phyloP scores from a whole-genome alignment of 768 basidiomycete species.

The Pisolithus microcarpus region DNA sequence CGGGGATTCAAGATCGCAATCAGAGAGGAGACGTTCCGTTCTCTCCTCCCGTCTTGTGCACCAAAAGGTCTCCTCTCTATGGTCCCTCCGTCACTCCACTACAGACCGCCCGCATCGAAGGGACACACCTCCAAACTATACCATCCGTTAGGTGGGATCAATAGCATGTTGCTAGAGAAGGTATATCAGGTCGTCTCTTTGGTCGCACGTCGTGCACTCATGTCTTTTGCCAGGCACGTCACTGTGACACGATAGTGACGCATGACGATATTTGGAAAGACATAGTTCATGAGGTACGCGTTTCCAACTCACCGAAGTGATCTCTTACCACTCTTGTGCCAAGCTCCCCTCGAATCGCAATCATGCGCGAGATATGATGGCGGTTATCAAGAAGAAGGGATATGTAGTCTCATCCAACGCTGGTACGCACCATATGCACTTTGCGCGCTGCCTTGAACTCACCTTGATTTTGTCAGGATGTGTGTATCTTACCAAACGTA shows the following conservation, averaged over 20 bases:
- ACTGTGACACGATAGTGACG: neutral
- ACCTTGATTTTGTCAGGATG: no score
- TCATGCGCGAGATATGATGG: no score
- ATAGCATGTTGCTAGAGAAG: neutral
- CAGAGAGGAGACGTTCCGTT: neutral
- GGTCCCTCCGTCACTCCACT: neutral
- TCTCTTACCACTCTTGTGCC: no score
- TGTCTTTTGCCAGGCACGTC: neutral
- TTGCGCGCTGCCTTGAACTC: no score
- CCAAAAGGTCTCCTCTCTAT: neutral
- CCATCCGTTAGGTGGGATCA: neutral
- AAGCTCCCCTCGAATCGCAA: no score
- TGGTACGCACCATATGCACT: no score
- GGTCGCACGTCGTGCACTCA: neutral
- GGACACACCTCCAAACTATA: neutral
- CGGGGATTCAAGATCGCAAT: conserved; percentile 13
- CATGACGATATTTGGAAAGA: neutral
- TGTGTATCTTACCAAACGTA: no score
- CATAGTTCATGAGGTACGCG: neutral
- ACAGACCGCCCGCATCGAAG: neutral
- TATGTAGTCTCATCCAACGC: no score
- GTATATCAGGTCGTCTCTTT: neutral
- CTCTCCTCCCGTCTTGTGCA: neutral
- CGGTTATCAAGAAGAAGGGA: no score
- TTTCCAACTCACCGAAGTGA: no score